These are phyloP conservation scores for Coprinopsis strossmayeri DNA, from an alignment of 768 basidiomycete species.

Conservation along the genomic window DNA sequence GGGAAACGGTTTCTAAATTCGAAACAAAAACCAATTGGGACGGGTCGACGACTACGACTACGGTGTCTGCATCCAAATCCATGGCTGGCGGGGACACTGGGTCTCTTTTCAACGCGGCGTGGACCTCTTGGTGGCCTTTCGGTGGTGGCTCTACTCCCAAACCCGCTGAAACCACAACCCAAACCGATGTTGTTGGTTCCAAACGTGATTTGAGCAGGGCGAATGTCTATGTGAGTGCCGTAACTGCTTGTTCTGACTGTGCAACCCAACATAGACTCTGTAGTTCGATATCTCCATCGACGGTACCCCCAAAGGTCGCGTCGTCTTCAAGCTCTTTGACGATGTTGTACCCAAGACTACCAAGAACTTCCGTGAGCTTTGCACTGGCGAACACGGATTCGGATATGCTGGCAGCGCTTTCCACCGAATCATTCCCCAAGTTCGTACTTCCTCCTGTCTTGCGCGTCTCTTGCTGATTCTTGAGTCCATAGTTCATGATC, in stretches of 20 bases:
- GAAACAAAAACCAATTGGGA: not conserved
- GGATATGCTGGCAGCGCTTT: conserved; percentile 67
- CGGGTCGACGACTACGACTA: not conserved
- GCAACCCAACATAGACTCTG: not conserved
- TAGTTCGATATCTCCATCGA: conserved; percentile 67
- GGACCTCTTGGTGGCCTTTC: conserved; percentile 2
- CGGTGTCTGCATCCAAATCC: not conserved
- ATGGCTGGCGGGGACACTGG: too few relatives aligned
- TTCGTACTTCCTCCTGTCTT: conserved; percentile 21
- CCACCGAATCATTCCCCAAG: conserved; percentile 69
- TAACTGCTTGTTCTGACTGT: not conserved
- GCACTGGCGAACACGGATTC: conserved; percentile 58
- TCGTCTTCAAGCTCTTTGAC: conserved; percentile 82
- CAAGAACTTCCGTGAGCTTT: conserved; percentile 76
- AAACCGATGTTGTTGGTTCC: not conserved
- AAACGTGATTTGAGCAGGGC: conserved; percentile 5
- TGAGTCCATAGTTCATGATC: conserved; percentile 57
- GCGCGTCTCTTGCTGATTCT: not conserved
- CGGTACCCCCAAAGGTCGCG: conserved; percentile 53
- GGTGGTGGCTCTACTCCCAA: not conserved
- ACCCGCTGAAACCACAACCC: not conserved
- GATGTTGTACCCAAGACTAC: conserved; percentile 77
- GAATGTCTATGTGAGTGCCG: not conserved
- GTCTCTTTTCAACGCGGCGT: too few relatives aligned
- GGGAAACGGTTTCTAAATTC: not conserved